phyloP scores from a whole-genome alignment of 129 eudicot species.

The Centella asiatica region DNA sequence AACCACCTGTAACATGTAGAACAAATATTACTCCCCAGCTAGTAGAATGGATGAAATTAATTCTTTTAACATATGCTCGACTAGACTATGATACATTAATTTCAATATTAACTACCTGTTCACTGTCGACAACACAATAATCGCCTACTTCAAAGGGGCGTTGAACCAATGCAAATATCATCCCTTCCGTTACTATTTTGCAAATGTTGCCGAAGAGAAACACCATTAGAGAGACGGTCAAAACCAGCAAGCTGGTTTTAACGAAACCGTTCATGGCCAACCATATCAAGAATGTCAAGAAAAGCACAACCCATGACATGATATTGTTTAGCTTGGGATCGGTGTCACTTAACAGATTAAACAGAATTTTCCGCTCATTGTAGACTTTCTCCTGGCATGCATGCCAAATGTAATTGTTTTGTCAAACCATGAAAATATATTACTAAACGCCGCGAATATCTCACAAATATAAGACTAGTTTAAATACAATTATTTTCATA shows the following conservation, averaged over 20 bases:
- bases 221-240: slow-evolving; percentile 24
- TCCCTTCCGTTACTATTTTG: slow-evolving; percentile 23
- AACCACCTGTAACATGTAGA: background rate
- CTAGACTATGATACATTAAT: no score
- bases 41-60: no score
- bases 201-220: slow-evolving; percentile 32
- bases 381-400: slow-evolving; percentile 31
- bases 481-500: no score
- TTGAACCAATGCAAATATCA: slow-evolving; percentile 20
- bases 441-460: no score
- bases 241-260: slow-evolving; percentile 20
- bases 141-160: slow-evolving; percentile 10
- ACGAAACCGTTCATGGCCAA: slow-evolving; percentile 21
- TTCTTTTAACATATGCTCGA: no score
- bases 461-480: no score
- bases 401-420: background rate
- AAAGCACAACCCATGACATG: slow-evolving; percentile 8
- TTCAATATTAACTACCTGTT: slow-evolving; percentile 20
- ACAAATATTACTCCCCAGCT: no score
- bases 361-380: slow-evolving; percentile 26
- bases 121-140: slow-evolving; percentile 29
- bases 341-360: slow-evolving; percentile 22
- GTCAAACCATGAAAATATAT: no score
- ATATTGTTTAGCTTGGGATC: slow-evolving; percentile 34
- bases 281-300: slow-evolving; percentile 26